Evolutionary conservation across 2,329 filamentous ascomycete genomes (phyloP).

Genomic region (Fusarium mundagurra): DNA sequence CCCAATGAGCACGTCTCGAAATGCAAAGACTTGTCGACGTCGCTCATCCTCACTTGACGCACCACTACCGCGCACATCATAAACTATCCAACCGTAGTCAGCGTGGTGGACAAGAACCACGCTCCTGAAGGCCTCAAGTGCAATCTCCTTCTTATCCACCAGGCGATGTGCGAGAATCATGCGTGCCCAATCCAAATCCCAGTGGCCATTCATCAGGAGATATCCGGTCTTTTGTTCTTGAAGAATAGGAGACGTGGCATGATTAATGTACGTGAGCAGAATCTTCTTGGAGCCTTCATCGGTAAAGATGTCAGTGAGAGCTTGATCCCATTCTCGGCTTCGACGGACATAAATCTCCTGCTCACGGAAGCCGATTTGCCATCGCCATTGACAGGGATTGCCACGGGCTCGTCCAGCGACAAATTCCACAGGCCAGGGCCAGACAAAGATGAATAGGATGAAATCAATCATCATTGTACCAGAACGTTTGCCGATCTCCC

Average conservation of each 20-base stretch:
- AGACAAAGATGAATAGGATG: constrained; percentile 71
- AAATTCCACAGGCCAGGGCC: constrained; percentile 80
- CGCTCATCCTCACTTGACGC: constrained; percentile 68
- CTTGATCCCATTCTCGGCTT: constrained; percentile 76
- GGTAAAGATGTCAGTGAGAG: constrained; percentile 64
- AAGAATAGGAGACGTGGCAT: constrained; percentile 74
- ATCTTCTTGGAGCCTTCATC: constrained; percentile 63
- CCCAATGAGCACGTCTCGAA: constrained; percentile 77
- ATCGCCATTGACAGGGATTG: constrained; percentile 78
- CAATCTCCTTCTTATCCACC: constrained; percentile 69
- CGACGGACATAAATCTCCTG: constrained; percentile 84
- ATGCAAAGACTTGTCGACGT: constrained; percentile 79
- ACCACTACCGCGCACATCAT: constrained; percentile 67
- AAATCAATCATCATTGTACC: constrained; percentile 79
- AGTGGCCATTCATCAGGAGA: constrained; percentile 83
- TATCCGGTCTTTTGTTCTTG: constrained; percentile 86
- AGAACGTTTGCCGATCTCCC: constrained; percentile 68
- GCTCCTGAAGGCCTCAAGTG: constrained; percentile 74
- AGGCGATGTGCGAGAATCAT: constrained; percentile 81
- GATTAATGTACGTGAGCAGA: constrained; percentile 69
- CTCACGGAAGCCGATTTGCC: constrained; percentile 77
- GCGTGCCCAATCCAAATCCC: constrained; percentile 85
- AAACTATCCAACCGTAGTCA: constrained; percentile 71
- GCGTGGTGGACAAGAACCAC: constrained; percentile 75
- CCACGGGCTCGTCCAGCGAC: constrained; percentile 66